Evolutionary conservation across 78 protist species (phyloP), one percentile per base, ranked within the genome.

Genomic region (Diacronema lutheri): DNA sequence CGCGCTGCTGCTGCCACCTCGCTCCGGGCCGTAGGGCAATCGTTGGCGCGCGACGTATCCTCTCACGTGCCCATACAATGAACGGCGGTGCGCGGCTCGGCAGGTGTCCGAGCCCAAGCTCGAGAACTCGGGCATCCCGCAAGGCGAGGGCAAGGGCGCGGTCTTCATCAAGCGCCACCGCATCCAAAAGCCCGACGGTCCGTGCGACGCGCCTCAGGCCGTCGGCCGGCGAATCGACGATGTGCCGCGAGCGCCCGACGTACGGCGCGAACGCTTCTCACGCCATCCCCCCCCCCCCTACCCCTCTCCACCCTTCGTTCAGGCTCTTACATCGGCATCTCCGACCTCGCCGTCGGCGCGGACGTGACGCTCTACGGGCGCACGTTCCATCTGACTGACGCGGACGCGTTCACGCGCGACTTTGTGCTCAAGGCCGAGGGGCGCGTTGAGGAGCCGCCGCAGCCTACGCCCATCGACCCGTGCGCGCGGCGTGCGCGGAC

Each of bases 111-210:
- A 90, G 73, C 83, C 77, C 40, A 46, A 50, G 33, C 25, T 66
- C 0, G 88, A 86, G 83, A 86, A 86, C 86, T 62, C 82, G 40
- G 93, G 93, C 13, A 55, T 86, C 38, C 88, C 92, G 1, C 90
- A 86, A 35, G 93, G 90, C 29, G 88, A 40, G 58, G 21, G 58
- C 35, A 71, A 71, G 79, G 56, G 58, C 31, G 16, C 79, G 21
- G 79, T 88, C 60, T 79, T 74, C 87, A 55, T 90, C 55, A 33
- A 56, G 68, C 79, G 93, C 41, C 90, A 86, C 33, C 81, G 77
- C 61, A 41, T 88, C 9, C 84, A 87, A 1, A 81, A 79, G 68
- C 79, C 79, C 58, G 79, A 71, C 1, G 57, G n/a, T n/a, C n/a
- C n/a, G n/a, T n/a, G n/a, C n/a, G n/a, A n/a, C n/a, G n/a, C n/a